Evolutionary conservation across 768 basidiomycete genomes (phyloP).

Genomic region (Trametes gibbosa): DNA sequence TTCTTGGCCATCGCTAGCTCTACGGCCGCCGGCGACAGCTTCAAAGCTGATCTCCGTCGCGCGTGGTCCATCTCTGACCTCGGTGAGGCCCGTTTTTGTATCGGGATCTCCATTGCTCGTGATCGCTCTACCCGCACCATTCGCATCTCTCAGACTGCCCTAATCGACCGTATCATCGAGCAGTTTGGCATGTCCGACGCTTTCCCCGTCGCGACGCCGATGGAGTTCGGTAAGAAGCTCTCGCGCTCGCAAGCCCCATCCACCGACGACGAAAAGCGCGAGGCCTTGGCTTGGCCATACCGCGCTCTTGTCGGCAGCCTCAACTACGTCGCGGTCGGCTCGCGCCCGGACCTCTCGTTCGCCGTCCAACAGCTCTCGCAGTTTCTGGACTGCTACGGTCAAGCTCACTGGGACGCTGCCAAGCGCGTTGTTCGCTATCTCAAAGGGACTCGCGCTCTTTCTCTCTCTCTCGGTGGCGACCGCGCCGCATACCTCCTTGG

Average conservation of each 20-base stretch:
- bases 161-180: conserved; percentile 18
- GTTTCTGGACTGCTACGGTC: conserved; percentile 15
- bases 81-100: conserved; percentile 28
- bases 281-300: conserved; percentile 27
- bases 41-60: conserved; percentile 29
- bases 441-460: conserved; percentile 15
- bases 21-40: conserved; percentile 26
- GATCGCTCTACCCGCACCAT: conserved; percentile 23
- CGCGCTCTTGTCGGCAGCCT: conserved; percentile 25
- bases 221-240: conserved; percentile 14
- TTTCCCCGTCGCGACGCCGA: conserved; percentile 17
- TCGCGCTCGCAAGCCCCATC: neutral
- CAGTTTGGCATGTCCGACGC: conserved; percentile 15
- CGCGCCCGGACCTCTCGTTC: conserved; percentile 20
- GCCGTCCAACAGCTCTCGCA: conserved; percentile 19
- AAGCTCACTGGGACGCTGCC: conserved; percentile 23
- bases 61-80: conserved; percentile 36
- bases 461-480: conserved; percentile 15
- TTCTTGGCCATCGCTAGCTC: conserved; percentile 11
- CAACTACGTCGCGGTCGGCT: conserved; percentile 27
- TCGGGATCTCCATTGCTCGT: conserved; percentile 38
- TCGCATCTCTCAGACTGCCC: conserved; percentile 17
- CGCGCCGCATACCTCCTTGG: conserved; percentile 6
- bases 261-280: neutral
- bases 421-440: conserved; percentile 29